phyloP scores from a whole-genome alignment of 148 eudicot genomes.

The Fallopia convolvulus region DNA sequence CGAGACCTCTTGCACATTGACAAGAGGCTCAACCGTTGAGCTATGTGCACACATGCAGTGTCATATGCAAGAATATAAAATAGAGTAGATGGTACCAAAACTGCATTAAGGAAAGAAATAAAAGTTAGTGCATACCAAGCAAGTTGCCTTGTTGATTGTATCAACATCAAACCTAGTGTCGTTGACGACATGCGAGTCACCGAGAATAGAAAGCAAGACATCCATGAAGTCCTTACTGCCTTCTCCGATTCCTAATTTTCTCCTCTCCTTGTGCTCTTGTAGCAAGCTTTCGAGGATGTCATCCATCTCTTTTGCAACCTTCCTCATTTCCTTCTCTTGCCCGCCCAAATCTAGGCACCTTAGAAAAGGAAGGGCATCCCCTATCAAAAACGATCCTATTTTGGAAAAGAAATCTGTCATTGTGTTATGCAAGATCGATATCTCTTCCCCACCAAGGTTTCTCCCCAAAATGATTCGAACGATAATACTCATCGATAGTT shows the following conservation, averaged over 20 bases:
- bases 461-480: background rate
- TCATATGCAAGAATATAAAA: too few relatives aligned
- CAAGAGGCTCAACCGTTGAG: too few relatives aligned
- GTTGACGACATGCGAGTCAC: background rate
- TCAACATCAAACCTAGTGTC: background rate
- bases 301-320: conserved; percentile 11
- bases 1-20: too few relatives aligned
- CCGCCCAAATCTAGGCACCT: conserved; percentile 16
- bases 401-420: background rate
- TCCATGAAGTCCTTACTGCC: conserved; percentile 14
- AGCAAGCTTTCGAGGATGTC: conserved; percentile 7
- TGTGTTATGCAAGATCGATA: background rate
- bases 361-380: conserved; percentile 12
- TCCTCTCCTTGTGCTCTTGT: conserved; percentile 2
- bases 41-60: too few relatives aligned
- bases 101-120: too few relatives aligned
- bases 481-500: background rate
- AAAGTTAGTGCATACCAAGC: conserved; percentile 3
- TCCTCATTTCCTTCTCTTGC: conserved; percentile 16
- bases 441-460: background rate
- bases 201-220: conserved; percentile 10
- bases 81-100: too few relatives aligned
- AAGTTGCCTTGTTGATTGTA: conserved; percentile 18
- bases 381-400: background rate
- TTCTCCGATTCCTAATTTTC: background rate